Evolutionary conservation across 139 green algal genomes (phyloP), one percentile per base, ranked within the genome.

Genomic region (Chlorella sp.): DNA sequence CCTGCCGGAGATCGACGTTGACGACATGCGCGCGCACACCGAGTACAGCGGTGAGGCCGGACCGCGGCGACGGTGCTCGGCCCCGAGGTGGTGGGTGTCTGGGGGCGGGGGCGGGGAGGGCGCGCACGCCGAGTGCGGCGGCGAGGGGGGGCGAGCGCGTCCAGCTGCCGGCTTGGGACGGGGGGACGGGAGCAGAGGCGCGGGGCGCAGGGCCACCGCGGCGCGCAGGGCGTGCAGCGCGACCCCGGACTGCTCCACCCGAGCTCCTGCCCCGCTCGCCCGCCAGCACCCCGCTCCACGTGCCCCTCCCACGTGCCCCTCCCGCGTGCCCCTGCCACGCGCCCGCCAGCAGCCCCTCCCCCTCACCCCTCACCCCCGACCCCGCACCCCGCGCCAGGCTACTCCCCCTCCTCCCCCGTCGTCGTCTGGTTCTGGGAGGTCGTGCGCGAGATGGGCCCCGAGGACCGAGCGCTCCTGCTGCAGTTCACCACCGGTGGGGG

Each of bases 381-480:
- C 53, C 68, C 53, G 40, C 48, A 19, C 27, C 35, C 27, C 3
- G 2, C 3, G 35, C 65, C 55, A 62, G 91, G 93, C 74, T 99
- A 92, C 88, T 91, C 71, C 36, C 66, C 87, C 29, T 82, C 84
- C 48, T 84, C 82, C 14, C 88, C 85, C 36, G 86, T 94, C 21
- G 87, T 99, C 33, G 81, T 87, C 69, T 98, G 94, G 94, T 99
- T 98, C 87, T 99, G 96, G 95, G 91, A 98, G 75, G 77, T 96
- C 21, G 92, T 98, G 67, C 43, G 64, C 0, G 91, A 90, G 48
- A 88, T 99, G 80, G 86, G 89, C 79, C 91, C 92, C 74, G 90
- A 98, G 83, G 91, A 98, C 74, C 72, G 89, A 31, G 93, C 94
- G 38, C 86, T 94, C 72, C 89, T 99, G 84, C 74, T 90, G 36